These are phyloP conservation scores for Lactarius indigo DNA, from an alignment of 768 basidiomycete genomes.

Conservation along the genomic window DNA sequence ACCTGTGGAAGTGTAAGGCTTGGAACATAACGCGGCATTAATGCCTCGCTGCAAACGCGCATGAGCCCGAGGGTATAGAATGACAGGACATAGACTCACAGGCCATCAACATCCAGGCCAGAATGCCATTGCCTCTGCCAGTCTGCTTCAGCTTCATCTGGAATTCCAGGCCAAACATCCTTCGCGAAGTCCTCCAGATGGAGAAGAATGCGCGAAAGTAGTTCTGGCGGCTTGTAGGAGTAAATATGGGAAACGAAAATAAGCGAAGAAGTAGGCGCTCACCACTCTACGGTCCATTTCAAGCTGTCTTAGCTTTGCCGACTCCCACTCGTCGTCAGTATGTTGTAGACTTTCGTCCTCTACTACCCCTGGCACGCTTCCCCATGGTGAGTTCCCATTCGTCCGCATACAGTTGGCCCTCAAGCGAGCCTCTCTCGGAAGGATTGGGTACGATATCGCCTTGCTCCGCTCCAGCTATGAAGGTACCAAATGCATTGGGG, in stretches of 20 bases:
- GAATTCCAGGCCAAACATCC: constrained; percentile 48
- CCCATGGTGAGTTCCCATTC: constrained; percentile 35
- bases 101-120: constrained; percentile 49
- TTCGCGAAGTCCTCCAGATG: constrained; percentile 50
- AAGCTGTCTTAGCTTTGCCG: constrained; percentile 54
- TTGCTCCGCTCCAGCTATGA: constrained; percentile 46
- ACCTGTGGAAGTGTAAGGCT: constrained; percentile 46
- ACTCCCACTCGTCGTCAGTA: constrained; percentile 63
- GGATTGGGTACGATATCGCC: constrained; percentile 38
- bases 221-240: constrained; percentile 56
- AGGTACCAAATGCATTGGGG: constrained; percentile 56
- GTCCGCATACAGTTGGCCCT: constrained; percentile 25
- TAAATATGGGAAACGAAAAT: constrained; percentile 15
- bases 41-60: constrained; percentile 35
- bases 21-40: constrained; percentile 47
- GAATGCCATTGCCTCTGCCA: constrained; percentile 37
- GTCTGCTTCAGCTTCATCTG: constrained; percentile 26
- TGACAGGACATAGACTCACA: constrained; percentile 45
- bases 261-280: constrained; percentile 32
- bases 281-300: constrained; percentile 63
- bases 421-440: constrained; percentile 28
- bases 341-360: constrained; percentile 28
- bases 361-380: constrained; percentile 9
- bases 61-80: constrained; percentile 10
- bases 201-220: constrained; percentile 53